Evolutionary conservation across 2,329 filamentous ascomycete genomes (phyloP).

Genomic region (Aspergillus carbonarius): DNA sequence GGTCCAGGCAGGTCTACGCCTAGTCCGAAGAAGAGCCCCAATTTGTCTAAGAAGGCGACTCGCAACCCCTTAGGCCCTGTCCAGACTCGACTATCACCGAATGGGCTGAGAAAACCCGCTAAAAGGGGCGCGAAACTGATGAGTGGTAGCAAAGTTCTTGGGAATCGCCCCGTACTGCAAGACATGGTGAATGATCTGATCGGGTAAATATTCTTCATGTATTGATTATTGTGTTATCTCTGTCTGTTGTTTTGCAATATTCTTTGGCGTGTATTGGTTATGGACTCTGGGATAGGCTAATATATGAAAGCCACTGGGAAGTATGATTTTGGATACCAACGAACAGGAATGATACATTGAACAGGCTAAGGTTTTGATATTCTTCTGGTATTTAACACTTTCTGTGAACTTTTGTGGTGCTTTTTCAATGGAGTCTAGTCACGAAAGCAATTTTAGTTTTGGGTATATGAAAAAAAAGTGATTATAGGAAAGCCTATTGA

Average conservation of each 20-base stretch:
- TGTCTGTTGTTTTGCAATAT: slow-evolving; percentile 6
- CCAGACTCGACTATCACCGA: slow-evolving; percentile 26
- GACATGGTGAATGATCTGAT: slow-evolving; percentile 72
- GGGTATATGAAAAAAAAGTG: neutral
- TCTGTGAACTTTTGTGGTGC: neutral
- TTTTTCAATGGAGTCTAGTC: too few species aligned
- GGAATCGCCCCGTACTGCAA: slow-evolving; percentile 66
- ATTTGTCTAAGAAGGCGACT: slow-evolving; percentile 20
- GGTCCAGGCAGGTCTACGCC: slow-evolving; percentile 22
- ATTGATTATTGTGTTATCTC: neutral
- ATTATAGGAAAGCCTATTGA: neutral
- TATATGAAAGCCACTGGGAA: neutral
- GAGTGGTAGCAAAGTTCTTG: slow-evolving; percentile 56
- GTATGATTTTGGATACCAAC: neutral
- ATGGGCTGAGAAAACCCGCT: slow-evolving; percentile 52
- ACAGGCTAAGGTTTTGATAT: neutral
- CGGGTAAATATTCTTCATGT: slow-evolving; percentile 21
- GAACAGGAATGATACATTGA: neutral
- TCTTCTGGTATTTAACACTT: neutral
- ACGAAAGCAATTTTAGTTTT: neutral
- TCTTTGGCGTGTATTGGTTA: slow-evolving; percentile 7
- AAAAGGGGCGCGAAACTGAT: slow-evolving; percentile 59
- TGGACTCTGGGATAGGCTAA: slow-evolving; percentile 1
- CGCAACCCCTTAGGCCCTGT: slow-evolving; percentile 34
- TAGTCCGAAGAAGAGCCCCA: slow-evolving; percentile 35